Conservation (phyloP, 2,329 filamentous ascomycete species). For the Sporothrix globosa region DNA sequence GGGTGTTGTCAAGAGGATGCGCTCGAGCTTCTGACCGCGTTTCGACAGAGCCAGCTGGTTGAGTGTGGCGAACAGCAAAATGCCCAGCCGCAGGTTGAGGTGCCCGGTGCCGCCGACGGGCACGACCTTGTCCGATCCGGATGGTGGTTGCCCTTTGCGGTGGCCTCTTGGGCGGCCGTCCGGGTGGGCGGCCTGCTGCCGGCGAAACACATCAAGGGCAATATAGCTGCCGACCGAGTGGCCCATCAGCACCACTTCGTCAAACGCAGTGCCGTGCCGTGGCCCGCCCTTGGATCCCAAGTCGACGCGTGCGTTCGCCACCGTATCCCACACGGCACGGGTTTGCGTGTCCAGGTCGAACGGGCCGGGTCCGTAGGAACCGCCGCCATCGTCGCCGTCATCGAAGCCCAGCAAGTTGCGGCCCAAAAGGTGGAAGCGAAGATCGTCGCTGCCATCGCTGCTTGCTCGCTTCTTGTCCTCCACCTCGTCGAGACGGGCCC, state of each 20-base stretch:
- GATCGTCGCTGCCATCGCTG: constrained; percentile 32
- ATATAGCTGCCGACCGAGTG: constrained; percentile 78
- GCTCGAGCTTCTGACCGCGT: constrained; percentile 57
- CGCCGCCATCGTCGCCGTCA: constrained; percentile 55
- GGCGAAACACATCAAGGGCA: constrained; percentile 66
- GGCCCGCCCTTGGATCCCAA: constrained; percentile 41
- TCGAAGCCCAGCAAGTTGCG: constrained; percentile 62
- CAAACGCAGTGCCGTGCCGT: constrained; percentile 49
- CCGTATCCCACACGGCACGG: constrained; percentile 47
- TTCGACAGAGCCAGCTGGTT: constrained; percentile 68
- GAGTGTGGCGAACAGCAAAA: constrained; percentile 75
- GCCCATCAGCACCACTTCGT: constrained; percentile 68
- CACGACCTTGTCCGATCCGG: no score
- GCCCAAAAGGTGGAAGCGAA: constrained; percentile 59
- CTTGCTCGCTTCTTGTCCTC: constrained; percentile 39
- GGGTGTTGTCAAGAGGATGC: constrained; percentile 49
- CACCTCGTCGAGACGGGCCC: constrained; percentile 54
- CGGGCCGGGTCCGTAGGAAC: constrained; percentile 48
- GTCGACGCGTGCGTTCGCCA: constrained; percentile 41
- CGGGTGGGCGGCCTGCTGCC: constrained; percentile 46
- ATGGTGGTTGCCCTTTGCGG: not conserved
- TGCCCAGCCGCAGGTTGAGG: constrained; percentile 53
- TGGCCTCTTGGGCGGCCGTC: not conserved
- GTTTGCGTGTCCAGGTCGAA: constrained; percentile 60
- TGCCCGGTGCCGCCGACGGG: constrained; percentile 32